Conservation (phyloP, 306 rosid genomes). For the Phaseolus lunatus region DNA sequence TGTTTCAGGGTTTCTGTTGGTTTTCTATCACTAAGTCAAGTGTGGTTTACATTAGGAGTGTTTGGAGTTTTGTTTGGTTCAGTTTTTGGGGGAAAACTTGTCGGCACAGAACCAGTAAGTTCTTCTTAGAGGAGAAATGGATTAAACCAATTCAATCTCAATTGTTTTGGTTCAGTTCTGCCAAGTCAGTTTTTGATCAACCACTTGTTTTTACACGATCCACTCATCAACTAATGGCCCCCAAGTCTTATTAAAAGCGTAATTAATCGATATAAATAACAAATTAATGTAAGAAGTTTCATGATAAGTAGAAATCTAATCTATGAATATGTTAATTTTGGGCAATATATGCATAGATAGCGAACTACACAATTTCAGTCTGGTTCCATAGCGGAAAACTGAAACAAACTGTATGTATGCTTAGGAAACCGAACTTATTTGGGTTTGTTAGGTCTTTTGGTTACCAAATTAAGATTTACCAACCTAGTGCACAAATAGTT, state of each 20-base stretch:
- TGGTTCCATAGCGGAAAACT: constrained; percentile 16
- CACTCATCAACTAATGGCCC: neutral
- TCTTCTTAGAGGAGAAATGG: neutral
- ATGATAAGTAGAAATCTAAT: neutral
- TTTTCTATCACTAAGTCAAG: neutral
- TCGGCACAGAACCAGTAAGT: neutral
- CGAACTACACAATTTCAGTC: constrained; percentile 2
- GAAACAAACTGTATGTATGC: neutral
- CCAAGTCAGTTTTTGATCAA: neutral
- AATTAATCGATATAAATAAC: neutral
- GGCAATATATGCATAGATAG: neutral
- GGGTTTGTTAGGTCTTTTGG: neutral
- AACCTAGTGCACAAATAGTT: constrained; percentile 4
- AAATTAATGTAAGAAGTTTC: neutral
- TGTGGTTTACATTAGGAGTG: neutral
- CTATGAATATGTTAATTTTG: neutral
- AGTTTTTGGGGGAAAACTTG: neutral
- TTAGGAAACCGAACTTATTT: neutral
- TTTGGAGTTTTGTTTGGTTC: neutral
- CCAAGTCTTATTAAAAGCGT: neutral
- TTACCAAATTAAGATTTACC: constrained; percentile 30
- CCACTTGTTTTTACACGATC: neutral
- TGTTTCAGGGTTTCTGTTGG: constrained; percentile 21
- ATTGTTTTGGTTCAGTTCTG: constrained; percentile 17
- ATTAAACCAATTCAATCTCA: neutral